phyloP scores from a whole-genome alignment of 1,139 yeast species.

The Torulaspora pretoriensis region DNA sequence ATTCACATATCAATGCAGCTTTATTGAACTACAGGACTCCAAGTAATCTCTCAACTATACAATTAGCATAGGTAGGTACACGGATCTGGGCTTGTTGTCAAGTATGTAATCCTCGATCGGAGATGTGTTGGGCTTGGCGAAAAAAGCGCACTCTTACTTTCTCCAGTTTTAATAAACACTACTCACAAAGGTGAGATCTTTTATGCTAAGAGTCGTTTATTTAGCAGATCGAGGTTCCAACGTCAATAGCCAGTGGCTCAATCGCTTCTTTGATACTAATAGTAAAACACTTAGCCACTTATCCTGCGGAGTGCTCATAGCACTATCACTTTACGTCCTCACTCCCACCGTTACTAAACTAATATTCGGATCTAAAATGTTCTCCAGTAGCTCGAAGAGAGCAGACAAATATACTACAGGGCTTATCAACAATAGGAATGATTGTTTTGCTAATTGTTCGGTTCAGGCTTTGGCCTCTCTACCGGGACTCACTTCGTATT shows the following conservation, averaged over 20 bases:
- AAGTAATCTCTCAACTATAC: no score
- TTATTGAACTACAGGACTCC: no score
- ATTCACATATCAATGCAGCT: no score
- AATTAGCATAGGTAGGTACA: no score
- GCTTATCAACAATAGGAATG: constrained; percentile 72
- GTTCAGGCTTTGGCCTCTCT: constrained; percentile 77
- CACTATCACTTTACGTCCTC: constrained; percentile 17
- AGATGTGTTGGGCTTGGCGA: background rate
- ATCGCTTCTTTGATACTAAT: constrained; percentile 8
- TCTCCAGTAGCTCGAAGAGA: constrained; percentile 40
- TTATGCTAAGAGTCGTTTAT: constrained; percentile 10
- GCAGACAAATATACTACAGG: constrained; percentile 82
- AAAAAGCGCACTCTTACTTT: background rate
- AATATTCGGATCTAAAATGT: constrained; percentile 11
- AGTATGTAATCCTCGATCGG: no score
- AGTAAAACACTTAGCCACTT: constrained; percentile 6
- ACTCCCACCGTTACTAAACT: constrained; percentile 15
- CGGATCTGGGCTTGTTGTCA: no score
- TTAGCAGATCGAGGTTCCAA: constrained; percentile 7
- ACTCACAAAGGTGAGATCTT: background rate
- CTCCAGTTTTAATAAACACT: background rate
- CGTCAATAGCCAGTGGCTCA: constrained; percentile 13
- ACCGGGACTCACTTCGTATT: constrained; percentile 58
- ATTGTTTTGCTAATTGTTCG: constrained; percentile 91
- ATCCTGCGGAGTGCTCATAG: constrained; percentile 7